Percentiles rank a stretch among this genome's conserved stretches.
These are phyloP conservation scores for Tarenaya hassleriana DNA, from an alignment of 345 rosid genomes.

Conservation along the genomic window DNA sequence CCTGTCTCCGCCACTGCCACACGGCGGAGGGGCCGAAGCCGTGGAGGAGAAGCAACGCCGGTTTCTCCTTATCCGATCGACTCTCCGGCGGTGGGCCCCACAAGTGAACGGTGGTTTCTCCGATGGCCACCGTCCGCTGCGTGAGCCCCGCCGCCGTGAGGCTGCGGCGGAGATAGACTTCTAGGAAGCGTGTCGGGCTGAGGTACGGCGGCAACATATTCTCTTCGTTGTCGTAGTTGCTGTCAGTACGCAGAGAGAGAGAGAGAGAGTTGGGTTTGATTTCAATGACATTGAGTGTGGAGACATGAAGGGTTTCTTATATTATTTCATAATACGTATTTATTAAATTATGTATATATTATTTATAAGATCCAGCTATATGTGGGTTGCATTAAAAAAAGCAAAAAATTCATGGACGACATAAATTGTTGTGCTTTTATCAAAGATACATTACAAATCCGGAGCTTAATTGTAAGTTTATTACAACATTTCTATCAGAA, in stretches of 20 bases:
- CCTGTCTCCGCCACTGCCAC: slow-evolving; percentile 86
- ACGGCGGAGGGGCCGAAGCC: slow-evolving; percentile 78
- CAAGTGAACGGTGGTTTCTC: slow-evolving; percentile 55
- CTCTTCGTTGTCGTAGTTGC: slow-evolving; percentile 30
- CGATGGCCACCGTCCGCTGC: slow-evolving; percentile 31
- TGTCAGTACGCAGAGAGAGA: slow-evolving; percentile 12
- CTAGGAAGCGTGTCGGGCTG: slow-evolving; percentile 55
- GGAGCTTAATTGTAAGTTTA: no score
- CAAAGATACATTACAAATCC: no score
- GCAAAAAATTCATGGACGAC: no score
- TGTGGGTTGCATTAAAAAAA: no score
- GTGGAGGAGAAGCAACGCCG: slow-evolving; percentile 59
- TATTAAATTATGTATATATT: no score
- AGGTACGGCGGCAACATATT: slow-evolving; percentile 35
- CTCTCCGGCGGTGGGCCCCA: slow-evolving; percentile 52
- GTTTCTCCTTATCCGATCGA: slow-evolving; percentile 20
- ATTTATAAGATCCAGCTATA: no score
- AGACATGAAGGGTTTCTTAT: no score
- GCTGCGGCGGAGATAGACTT: slow-evolving; percentile 65
- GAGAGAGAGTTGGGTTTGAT: not conserved
- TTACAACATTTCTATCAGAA: no score
- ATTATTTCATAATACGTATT: no score
- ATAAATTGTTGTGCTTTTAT: no score
- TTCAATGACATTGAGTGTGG: no score
- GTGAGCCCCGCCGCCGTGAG: slow-evolving; percentile 57